Conservation (phyloP, 148 eudicot genomes). For the Diospyros kaki region DNA sequence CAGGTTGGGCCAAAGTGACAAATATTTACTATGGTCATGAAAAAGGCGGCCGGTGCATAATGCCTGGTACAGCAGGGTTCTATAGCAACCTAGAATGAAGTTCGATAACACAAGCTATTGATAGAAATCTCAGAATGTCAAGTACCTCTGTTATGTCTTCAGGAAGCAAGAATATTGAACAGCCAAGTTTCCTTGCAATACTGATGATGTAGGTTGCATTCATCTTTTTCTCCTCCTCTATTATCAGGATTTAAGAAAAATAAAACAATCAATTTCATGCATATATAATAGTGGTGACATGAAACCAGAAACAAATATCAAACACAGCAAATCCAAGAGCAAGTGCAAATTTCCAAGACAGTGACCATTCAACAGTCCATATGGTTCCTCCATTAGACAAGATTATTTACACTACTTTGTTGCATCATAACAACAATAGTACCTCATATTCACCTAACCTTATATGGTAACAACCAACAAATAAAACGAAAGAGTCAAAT, state of each 20-base stretch:
- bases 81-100: not conserved
- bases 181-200: slow-evolving; percentile 96
- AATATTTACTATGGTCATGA: too few relatives aligned
- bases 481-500: not conserved
- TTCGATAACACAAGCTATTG: not conserved
- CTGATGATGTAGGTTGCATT: slow-evolving; percentile 97
- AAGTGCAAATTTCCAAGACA: not conserved
- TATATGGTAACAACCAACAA: not conserved
- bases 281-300: not conserved
- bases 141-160: slow-evolving; percentile 94
- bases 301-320: not conserved
- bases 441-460: not conserved
- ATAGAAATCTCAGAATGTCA: not conserved
- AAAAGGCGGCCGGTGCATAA: too few relatives aligned
- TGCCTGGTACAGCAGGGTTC: too few relatives aligned
- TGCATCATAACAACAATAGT: too few relatives aligned
- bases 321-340: not conserved
- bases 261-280: not conserved
- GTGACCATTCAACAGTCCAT: not conserved
- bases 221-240: slow-evolving; percentile 98
- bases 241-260: not conserved
- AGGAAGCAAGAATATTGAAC: slow-evolving; percentile 96
- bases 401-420: not conserved
- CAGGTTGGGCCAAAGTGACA: too few relatives aligned
- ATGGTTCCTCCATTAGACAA: not conserved